Evolutionary conservation across 2,329 filamentous ascomycete species (phyloP), one percentile per base, ranked within the genome.

Genomic region (Pestalotiopsis sp.): DNA sequence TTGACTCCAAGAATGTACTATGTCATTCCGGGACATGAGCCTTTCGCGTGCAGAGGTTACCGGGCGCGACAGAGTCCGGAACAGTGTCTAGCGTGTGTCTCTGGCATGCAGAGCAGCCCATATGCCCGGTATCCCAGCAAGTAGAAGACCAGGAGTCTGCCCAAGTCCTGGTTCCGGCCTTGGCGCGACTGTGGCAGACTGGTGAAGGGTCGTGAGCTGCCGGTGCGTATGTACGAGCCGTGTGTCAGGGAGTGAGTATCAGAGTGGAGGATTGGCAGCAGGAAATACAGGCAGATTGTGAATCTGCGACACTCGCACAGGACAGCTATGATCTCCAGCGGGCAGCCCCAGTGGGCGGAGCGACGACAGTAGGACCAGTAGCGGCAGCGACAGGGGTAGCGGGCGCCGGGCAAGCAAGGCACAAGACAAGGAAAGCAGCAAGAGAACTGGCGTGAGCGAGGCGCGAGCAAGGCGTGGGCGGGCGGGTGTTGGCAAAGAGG

Each of bases 191-290:
- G 72, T 52, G 71, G 74, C 73, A 75, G 70, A 68, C 71, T 76
- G 4, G 66, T 52, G 45, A 52, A 57, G 56, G 17, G 57, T 58
- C 45, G 45, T 56, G n/a, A 57, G 25, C 36, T 20, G 75, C 74
- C 79, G 74, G 75, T 75, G 76, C 77, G 75, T 75, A 73, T 60
- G 76, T 77, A 74, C 78, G 77, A 76, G 80, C 76, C 74, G 77
- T 76, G 70, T 77, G 76, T 77, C 75, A 70, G 70, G 70, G 73
- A 68, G 66, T 69, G 66, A 68, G 71, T 77, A 73, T 75, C 71
- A 73, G 72, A 72, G 72, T 71, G 71, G 76, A 74, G 73, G 76
- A 74, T 75, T 76, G 70, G 67, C 72, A 74, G 71, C 69, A 38
- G 70, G 72, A 77, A 77, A 77, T 75, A 52, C 45, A 77, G 77